Evolutionary conservation across 2,329 filamentous ascomycete species (phyloP), one percentile per base, ranked within the genome.

Genomic region (Colletotrichum eremochloae): DNA sequence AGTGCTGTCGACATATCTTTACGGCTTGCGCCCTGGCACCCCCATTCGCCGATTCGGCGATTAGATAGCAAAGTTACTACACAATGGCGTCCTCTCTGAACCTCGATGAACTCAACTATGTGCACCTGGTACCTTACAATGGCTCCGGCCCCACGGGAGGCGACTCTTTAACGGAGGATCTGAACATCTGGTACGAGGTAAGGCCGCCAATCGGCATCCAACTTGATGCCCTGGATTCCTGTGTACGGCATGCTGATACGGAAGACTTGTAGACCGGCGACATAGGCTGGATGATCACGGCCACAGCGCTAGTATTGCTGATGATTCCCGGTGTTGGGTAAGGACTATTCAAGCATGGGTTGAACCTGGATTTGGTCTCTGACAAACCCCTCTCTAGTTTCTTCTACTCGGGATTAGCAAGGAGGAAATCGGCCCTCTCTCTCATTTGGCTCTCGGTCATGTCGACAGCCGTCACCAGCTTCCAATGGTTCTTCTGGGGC

Each of bases 401-500:
- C 88, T 97, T 97, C 87, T 97, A 97, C 84, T 97, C 94, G 15
- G 95, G 95, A 73, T 90, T 97, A 29, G 94, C 95, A 29, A 91
- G 95, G 73, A 88, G 95, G 79, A 97, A 97, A 84, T 97, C 94
- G 0, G 95, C 95, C 9, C 86, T 97, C 65, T 96, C 94, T 31
- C 86, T 97, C 73, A 94, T 97, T 82, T 97, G 94, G 94, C 90
- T 97, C 33, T 96, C 94, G 5, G 87, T 97, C 79, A 97, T 97
- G 93, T 90, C 94, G 29, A 90, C 92, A 1, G 94, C 92, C 15
- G 92, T 97, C 63, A 92, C 94, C 46, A 92, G 91, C 36, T 97
- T 97, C 82, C 94, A 97, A 81, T 97, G 95, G 95, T 97, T 97
- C 86, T 94, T 96, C 86, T 96, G 94, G 94, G 94, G 94, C 52